Evolutionary conservation across 306 rosid genomes (phyloP).

Genomic region (Ormosia emarginata): DNA sequence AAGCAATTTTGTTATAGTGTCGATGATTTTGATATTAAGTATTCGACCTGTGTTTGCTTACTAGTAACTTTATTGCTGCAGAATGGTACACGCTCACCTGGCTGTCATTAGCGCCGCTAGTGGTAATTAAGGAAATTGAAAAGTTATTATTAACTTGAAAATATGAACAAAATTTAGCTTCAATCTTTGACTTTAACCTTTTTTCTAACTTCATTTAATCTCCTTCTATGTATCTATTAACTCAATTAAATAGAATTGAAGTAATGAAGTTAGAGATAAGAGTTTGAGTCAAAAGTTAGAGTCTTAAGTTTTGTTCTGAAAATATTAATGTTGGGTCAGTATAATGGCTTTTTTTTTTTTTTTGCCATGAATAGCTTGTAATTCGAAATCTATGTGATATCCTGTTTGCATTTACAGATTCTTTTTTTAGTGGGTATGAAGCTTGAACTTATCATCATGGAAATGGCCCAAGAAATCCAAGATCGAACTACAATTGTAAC

Average conservation of each 20-base stretch:
- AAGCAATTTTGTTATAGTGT: too few species aligned
- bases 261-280: too few species aligned
- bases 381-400: neutral
- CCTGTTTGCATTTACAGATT: slow-evolving; percentile 31
- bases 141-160: neutral
- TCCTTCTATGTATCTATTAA: too few species aligned
- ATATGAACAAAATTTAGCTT: too few species aligned
- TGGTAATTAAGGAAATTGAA: slow-evolving; percentile 34
- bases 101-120: slow-evolving; percentile 53
- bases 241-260: too few species aligned
- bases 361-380: neutral
- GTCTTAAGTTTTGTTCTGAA: too few species aligned
- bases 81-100: slow-evolving; percentile 59
- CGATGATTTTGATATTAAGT: neutral
- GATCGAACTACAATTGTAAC: slow-evolving; percentile 52
- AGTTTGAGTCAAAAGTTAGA: too few species aligned
- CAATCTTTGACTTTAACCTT: too few species aligned
- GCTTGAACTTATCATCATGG: slow-evolving; percentile 58
- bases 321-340: neutral
- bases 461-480: slow-evolving; percentile 76
- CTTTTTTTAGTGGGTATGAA: slow-evolving; percentile 56
- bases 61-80: slow-evolving; percentile 18
- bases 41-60: neutral
- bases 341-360: too few species aligned
- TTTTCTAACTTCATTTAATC: too few species aligned